A percentile compares a stretch with the other conserved stretches of the same genome.
Evolutionary conservation across 495 filamentous ascomycete genomes (phyloP).

Genomic region (Elasticomyces elasticus): DNA sequence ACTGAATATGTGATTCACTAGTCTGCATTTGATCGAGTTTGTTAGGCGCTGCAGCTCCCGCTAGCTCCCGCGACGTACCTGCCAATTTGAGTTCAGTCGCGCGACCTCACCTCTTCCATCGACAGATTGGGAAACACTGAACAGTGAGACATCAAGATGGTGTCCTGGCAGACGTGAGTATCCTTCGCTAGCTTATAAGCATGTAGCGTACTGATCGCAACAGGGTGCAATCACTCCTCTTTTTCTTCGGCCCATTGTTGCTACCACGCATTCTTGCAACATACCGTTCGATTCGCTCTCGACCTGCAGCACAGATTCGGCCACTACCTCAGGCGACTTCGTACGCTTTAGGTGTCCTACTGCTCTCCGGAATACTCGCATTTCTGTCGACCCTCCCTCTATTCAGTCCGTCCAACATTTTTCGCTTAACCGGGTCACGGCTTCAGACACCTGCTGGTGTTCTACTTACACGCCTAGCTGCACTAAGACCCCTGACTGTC

Average conservation of each 20-base stretch:
- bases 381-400: constrained; percentile 61
- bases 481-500: constrained; percentile 53
- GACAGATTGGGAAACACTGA: too few relatives aligned
- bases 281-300: constrained; percentile 51
- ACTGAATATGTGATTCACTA: too few relatives aligned
- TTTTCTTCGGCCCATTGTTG: constrained; percentile 80
- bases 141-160: too few relatives aligned
- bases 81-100: too few relatives aligned
- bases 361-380: constrained; percentile 59
- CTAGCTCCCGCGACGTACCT: too few relatives aligned
- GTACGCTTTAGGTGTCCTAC: constrained; percentile 57
- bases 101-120: too few relatives aligned
- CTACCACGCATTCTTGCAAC: constrained; percentile 60
- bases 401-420: constrained; percentile 73
- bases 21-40: too few relatives aligned
- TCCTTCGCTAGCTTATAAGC: background rate
- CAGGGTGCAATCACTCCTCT: constrained; percentile 42
- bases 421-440: constrained; percentile 64
- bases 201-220: background rate
- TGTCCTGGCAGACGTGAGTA: constrained; percentile 16
- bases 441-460: constrained; percentile 76
- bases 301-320: constrained; percentile 42
- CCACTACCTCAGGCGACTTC: constrained; percentile 51
- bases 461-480: constrained; percentile 67
- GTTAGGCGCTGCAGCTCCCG: too few relatives aligned